phyloP scores from a whole-genome alignment of 306 rosid genomes.

The Carpinus viminea region DNA sequence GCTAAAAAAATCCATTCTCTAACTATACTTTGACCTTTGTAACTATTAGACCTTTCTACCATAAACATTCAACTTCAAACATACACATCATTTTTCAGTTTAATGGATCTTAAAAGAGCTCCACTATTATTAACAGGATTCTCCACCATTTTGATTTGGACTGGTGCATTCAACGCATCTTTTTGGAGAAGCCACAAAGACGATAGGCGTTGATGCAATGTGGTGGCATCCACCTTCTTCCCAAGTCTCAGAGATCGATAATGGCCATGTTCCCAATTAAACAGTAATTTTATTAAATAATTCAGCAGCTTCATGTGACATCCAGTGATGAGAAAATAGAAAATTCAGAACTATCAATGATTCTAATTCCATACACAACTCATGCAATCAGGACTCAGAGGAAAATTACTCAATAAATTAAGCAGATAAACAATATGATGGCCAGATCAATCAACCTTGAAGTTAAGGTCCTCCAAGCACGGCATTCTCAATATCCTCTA shows the following conservation, averaged over 20 bases:
- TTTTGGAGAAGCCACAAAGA: neutral
- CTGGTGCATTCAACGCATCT: too few species aligned
- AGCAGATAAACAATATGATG: neutral
- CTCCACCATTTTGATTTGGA: too few species aligned
- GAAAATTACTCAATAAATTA: neutral
- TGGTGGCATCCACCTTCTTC: neutral
- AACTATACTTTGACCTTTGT: too few species aligned
- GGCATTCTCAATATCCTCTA: constrained; percentile 95
- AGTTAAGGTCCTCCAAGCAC: constrained; percentile 90
- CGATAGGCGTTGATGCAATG: neutral
- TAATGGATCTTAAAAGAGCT: too few species aligned
- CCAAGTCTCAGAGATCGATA: neutral
- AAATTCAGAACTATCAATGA: neutral
- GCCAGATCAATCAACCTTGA: neutral
- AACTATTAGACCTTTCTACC: too few species aligned
- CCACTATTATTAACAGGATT: too few species aligned
- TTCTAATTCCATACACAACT: constrained; percentile 6
- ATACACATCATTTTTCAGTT: too few species aligned
- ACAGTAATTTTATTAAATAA: neutral
- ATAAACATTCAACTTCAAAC: too few species aligned
- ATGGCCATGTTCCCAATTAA: neutral
- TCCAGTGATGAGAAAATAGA: neutral
- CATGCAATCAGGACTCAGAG: neutral
- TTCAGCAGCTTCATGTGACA: neutral
- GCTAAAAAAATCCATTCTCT: too few species aligned